Conservation (phyloP, 495 filamentous ascomycete species). For the Delitschia confertaspora region DNA sequence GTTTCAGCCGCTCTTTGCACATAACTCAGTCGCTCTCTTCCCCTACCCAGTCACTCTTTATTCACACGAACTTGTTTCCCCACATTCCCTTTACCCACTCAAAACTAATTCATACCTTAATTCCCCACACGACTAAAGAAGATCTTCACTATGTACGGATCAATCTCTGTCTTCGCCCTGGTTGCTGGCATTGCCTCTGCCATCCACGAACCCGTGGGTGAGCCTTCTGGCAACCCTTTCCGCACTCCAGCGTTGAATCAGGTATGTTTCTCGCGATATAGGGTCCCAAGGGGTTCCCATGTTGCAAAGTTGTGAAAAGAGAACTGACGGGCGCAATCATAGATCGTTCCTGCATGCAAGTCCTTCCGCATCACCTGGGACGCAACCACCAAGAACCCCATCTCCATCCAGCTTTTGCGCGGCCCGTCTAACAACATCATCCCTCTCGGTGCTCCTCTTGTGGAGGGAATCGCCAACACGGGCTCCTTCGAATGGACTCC, state of each 20-base stretch:
- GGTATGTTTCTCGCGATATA: conserved; percentile 13
- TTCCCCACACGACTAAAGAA: conserved; percentile 1
- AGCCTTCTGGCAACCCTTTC: conserved; percentile 52
- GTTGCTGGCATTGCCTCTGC: conserved; percentile 43
- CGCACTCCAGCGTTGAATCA: conserved; percentile 43
- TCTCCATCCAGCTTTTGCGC: conserved; percentile 55
- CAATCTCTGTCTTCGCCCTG: conserved; percentile 40
- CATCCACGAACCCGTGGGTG: conserved; percentile 38
- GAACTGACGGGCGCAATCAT: not conserved
- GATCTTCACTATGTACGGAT: conserved; percentile 26
- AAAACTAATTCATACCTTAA: conserved; percentile 21
- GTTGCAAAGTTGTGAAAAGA: not conserved
- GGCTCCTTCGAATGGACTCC: conserved; percentile 54
- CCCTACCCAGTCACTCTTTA: conserved; percentile 16
- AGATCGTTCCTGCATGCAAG: conserved; percentile 45
- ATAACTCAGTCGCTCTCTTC: not conserved
- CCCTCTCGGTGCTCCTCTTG: conserved; percentile 46
- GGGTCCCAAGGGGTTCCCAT: too few species aligned
- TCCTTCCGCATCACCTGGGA: conserved; percentile 56
- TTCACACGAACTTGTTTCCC: not conserved
- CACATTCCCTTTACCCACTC: conserved; percentile 6
- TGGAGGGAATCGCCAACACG: conserved; percentile 47
- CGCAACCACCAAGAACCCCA: conserved; percentile 38
- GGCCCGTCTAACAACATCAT: conserved; percentile 51
- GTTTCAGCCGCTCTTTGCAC: conserved; percentile 28